Base-by-base conservation (phyloP, 2,329 filamentous ascomycete species). In the Hymenoscyphus scutula region DNA sequence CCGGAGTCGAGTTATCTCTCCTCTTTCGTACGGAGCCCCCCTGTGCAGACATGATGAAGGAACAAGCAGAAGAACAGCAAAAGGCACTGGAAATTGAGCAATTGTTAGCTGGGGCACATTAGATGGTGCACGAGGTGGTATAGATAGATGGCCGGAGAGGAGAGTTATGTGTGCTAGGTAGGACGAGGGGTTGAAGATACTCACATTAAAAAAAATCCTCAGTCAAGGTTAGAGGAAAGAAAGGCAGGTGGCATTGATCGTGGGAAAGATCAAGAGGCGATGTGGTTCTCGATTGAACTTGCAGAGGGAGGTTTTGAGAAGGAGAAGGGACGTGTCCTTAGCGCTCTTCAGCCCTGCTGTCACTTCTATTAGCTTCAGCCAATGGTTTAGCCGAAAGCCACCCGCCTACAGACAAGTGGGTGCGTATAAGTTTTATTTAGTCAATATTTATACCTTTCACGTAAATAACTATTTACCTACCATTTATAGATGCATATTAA, bases 1-100 rank as follows among this genome's bases (percentile, higher is more conserved):
- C 70, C 38, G 71, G 74, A 65, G 77, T 74, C 64, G 79, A 74
- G 64, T 80, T 79, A 71, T 82, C 85, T 60, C 72, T 74, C 38
- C 73, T 67, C 63, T 75, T 74, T 45, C 71, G 69, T 57, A 71
- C 68, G 17, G 73, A 72, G 27, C 72, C 70, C 55, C 65, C 66
- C 61, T 71, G 71, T 53, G 70, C 67, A 53, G 71, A 71, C 73
- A 74, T 74, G n/a, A 56, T 62, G 61, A 56, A 62, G 45, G 29
- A 62, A 32, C 17, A 60, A 61, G 64, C 34, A 61, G 67, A 63
- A 64, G 58, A 59, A 59, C 65, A 63, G 68, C 38, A 10, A 59
- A 59, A 65, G 62, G 68, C 38, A 10, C 41, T 25, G 32, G 7
- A 57, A 10, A 56, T 37, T 34, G 15, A 57, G 8, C 53, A 2